These are phyloP conservation scores for Leccinum uliginosum DNA, from an alignment of 768 basidiomycete genomes.

Conservation along the genomic window DNA sequence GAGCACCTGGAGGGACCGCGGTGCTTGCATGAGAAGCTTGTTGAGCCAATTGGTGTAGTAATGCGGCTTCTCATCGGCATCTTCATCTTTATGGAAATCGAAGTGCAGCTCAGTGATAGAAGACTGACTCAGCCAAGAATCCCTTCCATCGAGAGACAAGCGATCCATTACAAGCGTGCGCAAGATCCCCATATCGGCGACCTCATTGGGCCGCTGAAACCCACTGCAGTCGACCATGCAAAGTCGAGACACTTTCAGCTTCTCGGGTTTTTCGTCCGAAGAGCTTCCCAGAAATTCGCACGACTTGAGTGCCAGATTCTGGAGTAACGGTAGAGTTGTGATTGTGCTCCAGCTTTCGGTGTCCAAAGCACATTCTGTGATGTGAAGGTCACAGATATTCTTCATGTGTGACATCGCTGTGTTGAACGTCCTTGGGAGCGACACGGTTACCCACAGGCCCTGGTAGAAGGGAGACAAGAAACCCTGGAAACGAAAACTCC, in stretches of 20 bases:
- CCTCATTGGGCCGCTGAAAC: background rate
- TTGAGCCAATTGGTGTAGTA: background rate
- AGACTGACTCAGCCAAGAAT: background rate
- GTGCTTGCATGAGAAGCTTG: background rate
- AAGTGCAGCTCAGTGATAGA: background rate
- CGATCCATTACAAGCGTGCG: background rate
- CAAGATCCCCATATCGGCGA: background rate
- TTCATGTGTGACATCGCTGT: conserved; percentile 13
- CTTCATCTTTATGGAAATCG: background rate
- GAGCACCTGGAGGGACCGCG: background rate
- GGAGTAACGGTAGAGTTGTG: conserved; percentile 9
- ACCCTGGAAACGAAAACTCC: background rate
- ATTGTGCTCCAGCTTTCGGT: conserved; percentile 15
- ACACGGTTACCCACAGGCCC: background rate
- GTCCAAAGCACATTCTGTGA: conserved; percentile 8
- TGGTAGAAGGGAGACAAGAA: background rate
- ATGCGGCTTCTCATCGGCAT: background rate
- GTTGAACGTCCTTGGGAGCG: background rate
- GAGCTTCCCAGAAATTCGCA: background rate
- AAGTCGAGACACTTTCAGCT: background rate
- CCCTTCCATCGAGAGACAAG: background rate
- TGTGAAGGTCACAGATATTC: conserved; percentile 12
- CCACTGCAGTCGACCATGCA: background rate
- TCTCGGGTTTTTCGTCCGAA: background rate
- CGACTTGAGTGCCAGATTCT: conserved; percentile 6